Conservation (phyloP, 208 protist genomes). For the Tritrichomonas musculus region DNA sequence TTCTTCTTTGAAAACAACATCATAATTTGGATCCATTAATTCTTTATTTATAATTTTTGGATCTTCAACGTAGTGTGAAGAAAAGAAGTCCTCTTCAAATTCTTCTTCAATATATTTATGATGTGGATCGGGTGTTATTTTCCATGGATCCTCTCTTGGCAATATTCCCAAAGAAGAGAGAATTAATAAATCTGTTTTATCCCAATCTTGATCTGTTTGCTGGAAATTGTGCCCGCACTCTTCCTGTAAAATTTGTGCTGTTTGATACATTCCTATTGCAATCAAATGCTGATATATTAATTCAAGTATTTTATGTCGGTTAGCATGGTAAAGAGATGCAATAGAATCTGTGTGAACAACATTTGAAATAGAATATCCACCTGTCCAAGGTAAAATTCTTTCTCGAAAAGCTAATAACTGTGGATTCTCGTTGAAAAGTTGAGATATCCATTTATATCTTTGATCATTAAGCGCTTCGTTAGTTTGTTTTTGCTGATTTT, state of each 20-base stretch:
- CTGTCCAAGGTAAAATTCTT: conserved; percentile 11
- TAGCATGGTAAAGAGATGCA: background rate
- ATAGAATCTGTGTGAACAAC: conserved; percentile 6
- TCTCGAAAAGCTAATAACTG: background rate
- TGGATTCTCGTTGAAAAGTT: background rate
- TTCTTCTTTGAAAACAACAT: background rate
- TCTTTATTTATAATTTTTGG: background rate
- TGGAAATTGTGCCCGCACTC: conserved; percentile 12
- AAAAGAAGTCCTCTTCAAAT: conserved; percentile 25
- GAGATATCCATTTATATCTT: background rate
- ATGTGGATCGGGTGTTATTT: background rate
- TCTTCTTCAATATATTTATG: background rate
- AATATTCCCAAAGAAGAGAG: background rate
- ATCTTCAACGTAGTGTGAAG: background rate
- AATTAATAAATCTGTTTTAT: background rate
- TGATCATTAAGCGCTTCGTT: background rate
- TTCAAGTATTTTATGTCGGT: background rate
- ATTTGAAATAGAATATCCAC: conserved; percentile 5
- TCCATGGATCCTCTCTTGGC: background rate
- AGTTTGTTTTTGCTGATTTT: no score
- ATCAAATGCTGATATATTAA: conserved; percentile 19
- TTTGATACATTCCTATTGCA: conserved; percentile 16
- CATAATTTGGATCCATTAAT: background rate
- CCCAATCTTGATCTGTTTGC: background rate
- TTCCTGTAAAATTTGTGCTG: background rate